Evolutionary conservation across 768 basidiomycete species (phyloP), one percentile per base, ranked within the genome.

Genomic region (Tephrocybe sp.): DNA sequence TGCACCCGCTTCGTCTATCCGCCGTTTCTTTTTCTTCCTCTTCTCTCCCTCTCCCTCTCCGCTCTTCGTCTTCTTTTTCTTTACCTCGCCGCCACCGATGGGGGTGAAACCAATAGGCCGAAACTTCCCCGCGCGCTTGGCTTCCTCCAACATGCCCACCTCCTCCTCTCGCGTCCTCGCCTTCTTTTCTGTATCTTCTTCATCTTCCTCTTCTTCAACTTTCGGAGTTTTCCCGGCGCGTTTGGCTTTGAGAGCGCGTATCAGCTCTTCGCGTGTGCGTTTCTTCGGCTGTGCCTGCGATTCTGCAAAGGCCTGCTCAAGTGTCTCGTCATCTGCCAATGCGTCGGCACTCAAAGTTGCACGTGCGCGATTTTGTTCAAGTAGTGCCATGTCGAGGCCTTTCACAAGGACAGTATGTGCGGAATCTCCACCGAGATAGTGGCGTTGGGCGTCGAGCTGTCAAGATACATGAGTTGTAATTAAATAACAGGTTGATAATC

Each of bases 381-480:
- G 74, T 6, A 97, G 78, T 0, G 91, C 87, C 56, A 87, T 77
- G 62, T 98, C 95, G 38, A 98, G 83, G 22, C 92, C 92, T 61
- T 93, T 96, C 34, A 94, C 90, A 9, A 94, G 80, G 49, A 94
- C 79, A 9, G 90, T 84, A 63, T 95, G 92, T 50, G 88, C 78
- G 34, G 84, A 82, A 64, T 96, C 91, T 30, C 92, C 90, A 15
- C 92, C 92, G 5, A 93, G 79, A 63, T 89, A 90, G 49, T 74
- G 76, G 28, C 92, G 76, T 61, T 91, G 80, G 46, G 82, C 77
- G 47, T 90, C 89, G 15, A 91, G 72, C 87, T 90, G 54, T n/a
- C 9, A 46, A 13, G 51, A 19, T 26, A 36, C 16, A 34, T 41
- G 24, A 26, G 16, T 9, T 38, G 41, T n/a, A 52, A 44, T 37